Evolutionary conservation across 306 rosid species (phyloP).

Genomic region (Dryas alaskensis): DNA sequence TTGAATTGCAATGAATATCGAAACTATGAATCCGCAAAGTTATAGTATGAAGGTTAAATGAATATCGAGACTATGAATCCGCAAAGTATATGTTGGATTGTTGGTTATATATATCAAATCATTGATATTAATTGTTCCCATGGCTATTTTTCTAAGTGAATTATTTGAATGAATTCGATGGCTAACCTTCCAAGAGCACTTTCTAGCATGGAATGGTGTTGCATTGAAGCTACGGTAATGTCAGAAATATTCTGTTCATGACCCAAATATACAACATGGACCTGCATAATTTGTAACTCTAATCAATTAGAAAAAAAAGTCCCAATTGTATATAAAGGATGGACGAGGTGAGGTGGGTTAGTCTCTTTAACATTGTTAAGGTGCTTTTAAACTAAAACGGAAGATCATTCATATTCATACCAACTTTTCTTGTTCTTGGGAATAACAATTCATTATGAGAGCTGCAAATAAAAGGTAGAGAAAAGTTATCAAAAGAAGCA

Average conservation of each 20-base stretch:
- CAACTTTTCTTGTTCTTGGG: slow-evolving; percentile 3
- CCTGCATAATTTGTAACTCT: slow-evolving; percentile 6
- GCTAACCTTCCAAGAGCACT: slow-evolving; percentile 14
- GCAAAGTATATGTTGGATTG: too few relatives aligned
- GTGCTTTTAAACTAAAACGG: too few relatives aligned
- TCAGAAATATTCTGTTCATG: neutral
- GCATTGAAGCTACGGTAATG: neutral
- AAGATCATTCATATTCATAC: neutral
- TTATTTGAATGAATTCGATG: neutral
- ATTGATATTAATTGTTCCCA: too few relatives aligned
- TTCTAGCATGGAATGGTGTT: slow-evolving; percentile 8
- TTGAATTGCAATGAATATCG: too few relatives aligned
- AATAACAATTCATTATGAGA: slow-evolving; percentile 2
- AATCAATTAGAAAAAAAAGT: neutral
- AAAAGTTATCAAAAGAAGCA: neutral
- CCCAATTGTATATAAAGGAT: too few relatives aligned
- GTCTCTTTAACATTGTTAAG: too few relatives aligned
- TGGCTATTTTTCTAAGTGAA: neutral
- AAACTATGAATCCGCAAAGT: too few relatives aligned
- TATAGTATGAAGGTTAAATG: too few relatives aligned
- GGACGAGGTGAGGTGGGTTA: too few relatives aligned
- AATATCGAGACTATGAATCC: too few relatives aligned
- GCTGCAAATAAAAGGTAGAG: neutral
- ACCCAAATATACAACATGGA: slow-evolving; percentile 7
- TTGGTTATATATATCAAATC: too few relatives aligned